Percentiles rank a stretch among this genome's conserved stretches.
These are phyloP conservation scores for Lizonia empirigonia DNA, from an alignment of 2,329 filamentous ascomycete genomes.

Conservation along the genomic window DNA sequence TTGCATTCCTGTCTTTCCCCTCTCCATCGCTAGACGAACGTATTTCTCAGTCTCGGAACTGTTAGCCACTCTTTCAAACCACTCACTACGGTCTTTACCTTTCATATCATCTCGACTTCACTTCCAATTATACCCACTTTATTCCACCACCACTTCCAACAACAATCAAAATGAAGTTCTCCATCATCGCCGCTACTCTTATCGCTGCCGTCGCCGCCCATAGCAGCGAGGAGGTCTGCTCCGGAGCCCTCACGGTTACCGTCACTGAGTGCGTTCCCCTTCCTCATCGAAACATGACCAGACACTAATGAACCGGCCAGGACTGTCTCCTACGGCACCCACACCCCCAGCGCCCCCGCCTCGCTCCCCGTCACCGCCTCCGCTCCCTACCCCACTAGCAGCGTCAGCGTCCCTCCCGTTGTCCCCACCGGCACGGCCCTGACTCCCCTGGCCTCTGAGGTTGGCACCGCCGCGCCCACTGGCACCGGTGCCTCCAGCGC, in stretches of 20 bases:
- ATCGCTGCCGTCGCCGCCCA: conserved; percentile 34
- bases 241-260: conserved; percentile 31
- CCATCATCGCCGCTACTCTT: conserved; percentile 33
- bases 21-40: conserved; percentile 14
- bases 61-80: conserved; percentile 13
- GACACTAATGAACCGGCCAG: conserved; percentile 10
- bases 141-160: conserved; percentile 9
- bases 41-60: conserved; percentile 15
- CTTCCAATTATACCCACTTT: conserved; percentile 11
- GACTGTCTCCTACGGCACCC: conserved; percentile 19
- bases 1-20: conserved; percentile 3
- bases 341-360: conserved; percentile 32
- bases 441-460: conserved; percentile 16
- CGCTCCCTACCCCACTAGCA: conserved; percentile 38
- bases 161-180: conserved; percentile 41
- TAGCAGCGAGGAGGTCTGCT: conserved; percentile 29
- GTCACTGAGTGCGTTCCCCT: conserved; percentile 33
- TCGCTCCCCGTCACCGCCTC: conserved; percentile 26
- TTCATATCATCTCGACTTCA: conserved; percentile 11
- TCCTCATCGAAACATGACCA: conserved; percentile 13
- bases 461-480: conserved; percentile 25
- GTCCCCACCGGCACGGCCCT: conserved; percentile 23
- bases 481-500: conserved; percentile 31
- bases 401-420: conserved; percentile 13
- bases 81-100: conserved; percentile 9